A percentile compares a stretch with the other conserved stretches of the same genome.
Evolutionary conservation across 345 rosid species (phyloP).

Genomic region (Litchi chinensis): DNA sequence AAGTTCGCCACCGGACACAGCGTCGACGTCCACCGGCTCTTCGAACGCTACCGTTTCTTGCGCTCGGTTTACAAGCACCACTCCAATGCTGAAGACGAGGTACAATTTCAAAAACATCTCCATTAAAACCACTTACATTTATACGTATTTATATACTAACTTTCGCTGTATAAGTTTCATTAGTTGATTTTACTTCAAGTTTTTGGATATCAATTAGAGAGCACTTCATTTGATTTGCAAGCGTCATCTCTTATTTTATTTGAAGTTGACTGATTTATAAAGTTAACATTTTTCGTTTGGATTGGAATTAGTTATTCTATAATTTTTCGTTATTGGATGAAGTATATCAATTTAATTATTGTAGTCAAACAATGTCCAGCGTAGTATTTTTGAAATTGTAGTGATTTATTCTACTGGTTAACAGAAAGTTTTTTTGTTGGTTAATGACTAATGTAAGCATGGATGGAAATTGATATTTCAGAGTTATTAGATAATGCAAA

Average conservation of each 20-base stretch:
- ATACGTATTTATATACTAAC: neutral
- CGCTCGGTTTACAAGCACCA: constrained; percentile 78
- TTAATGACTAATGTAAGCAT: neutral
- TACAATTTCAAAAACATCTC: constrained; percentile 17
- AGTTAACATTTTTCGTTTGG: neutral
- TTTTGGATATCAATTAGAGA: neutral
- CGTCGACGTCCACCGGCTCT: constrained; percentile 53
- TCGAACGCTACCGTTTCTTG: constrained; percentile 67
- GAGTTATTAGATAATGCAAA: neutral
- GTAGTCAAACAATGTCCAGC: neutral
- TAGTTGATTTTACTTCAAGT: neutral
- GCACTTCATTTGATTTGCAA: no score
- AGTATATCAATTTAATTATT: neutral
- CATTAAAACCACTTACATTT: neutral
- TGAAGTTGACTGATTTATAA: neutral
- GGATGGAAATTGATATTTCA: neutral
- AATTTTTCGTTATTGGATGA: neutral
- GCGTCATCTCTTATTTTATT: neutral
- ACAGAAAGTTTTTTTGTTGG: neutral
- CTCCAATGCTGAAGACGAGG: constrained; percentile 93
- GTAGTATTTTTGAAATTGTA: constrained; percentile 8
- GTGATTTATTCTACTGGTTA: neutral
- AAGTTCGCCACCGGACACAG: constrained; percentile 68
- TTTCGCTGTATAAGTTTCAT: neutral
- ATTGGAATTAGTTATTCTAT: neutral